Evolutionary conservation across 805 yeast genomes (phyloP), one percentile per base, ranked within the genome.

Genomic region (Kodamaea laetipori): DNA sequence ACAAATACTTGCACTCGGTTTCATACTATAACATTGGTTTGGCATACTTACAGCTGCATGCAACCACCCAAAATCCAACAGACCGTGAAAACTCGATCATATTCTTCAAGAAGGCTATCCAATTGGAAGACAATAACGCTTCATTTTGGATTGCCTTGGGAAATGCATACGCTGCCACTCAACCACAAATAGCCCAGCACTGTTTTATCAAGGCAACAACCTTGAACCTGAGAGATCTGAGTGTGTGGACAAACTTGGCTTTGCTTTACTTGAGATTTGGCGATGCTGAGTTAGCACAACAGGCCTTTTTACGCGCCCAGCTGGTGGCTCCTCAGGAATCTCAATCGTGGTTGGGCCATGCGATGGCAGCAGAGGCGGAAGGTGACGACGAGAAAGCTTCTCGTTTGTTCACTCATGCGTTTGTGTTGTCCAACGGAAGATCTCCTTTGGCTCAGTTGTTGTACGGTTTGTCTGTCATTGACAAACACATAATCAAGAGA

Each of bases 61-160:
- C 50, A 17, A 36, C 45, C 10, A 37, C 24, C 7, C 49, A 50
- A 15, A 44, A 48, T 4, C 40, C 28, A 5, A 34, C 24, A 0
- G 71, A 61, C 37, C 67, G 84, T 45, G 76, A 75, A 11, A 61
- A 71, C 1, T 75, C 97, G 0, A 74, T 87, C 10, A 68, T 60
- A 13, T 63, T 74, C 4, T 67, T 86, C 49, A 86, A 86, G 52
- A 76, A 72, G 33, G 84, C 96, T 0, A 80, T 90, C 43, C 81
- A 77, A 44, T 64, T 81, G 6, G 97, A 92, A 60, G 74, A 83
- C 4, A 77, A 75, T 45, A 86, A 84, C 49, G 70, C 84, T 1
- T 81, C 77, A 13, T 81, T 81, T 45, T 94, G 99, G 99, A 71
- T 79, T 41, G 83, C 86, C 0, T 69, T 92, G 21, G 99, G 98